phyloP scores from a whole-genome alignment of 768 basidiomycete species.

The Russula sp. region DNA sequence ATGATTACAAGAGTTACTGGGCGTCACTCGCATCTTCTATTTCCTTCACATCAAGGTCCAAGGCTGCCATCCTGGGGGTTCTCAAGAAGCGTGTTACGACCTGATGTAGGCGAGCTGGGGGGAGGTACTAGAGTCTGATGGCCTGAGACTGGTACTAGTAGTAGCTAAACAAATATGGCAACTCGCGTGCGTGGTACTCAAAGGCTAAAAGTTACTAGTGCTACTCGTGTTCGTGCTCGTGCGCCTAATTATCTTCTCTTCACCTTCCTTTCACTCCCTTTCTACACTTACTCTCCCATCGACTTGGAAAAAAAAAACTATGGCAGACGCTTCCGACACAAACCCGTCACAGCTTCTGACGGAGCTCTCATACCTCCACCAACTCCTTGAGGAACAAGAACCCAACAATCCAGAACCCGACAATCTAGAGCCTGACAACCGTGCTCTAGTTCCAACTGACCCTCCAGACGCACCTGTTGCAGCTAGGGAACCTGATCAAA shows the following conservation, averaged over 20 bases:
- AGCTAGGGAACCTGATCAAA: background rate
- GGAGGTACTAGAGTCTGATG: background rate
- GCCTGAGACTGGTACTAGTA: background rate
- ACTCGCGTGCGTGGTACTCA: background rate
- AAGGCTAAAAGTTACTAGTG: background rate
- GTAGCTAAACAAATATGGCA: constrained; percentile 17
- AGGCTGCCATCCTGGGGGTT: background rate
- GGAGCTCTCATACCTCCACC: background rate
- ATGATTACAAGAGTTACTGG: too few relatives aligned
- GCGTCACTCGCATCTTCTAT: too few relatives aligned
- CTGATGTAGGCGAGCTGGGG: constrained; percentile 1
- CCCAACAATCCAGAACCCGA: background rate
- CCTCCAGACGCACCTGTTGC: background rate
- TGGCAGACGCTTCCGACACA: background rate
- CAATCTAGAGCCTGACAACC: background rate
- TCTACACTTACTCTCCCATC: background rate
- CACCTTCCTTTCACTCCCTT: background rate
- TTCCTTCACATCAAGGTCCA: background rate
- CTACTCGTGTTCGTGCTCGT: background rate
- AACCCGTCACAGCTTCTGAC: background rate
- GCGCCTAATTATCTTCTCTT: too few relatives aligned
- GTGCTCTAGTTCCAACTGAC: background rate
- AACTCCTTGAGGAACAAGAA: constrained; percentile 2
- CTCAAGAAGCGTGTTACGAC: background rate
- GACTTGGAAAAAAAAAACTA: background rate